These are phyloP conservation scores for Cercospora sp. DNA, from an alignment of 2,329 filamentous ascomycete genomes.

Conservation along the genomic window DNA sequence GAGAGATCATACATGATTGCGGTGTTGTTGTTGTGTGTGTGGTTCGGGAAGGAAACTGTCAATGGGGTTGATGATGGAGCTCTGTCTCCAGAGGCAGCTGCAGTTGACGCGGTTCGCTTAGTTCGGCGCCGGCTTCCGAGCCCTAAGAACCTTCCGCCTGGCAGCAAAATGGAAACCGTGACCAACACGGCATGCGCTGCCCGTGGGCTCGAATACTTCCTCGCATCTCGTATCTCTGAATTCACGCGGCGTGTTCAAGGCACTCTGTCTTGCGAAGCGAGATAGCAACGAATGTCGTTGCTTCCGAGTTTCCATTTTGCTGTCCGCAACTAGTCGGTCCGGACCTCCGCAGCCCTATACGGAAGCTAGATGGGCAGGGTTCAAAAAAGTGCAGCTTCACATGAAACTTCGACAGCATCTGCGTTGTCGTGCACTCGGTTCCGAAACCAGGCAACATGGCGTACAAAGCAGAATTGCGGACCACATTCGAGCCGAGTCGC, in stretches of 20 bases:
- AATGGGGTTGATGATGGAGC: slow-evolving; percentile 15
- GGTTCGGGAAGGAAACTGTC: not conserved
- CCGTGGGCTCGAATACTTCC: too few relatives aligned
- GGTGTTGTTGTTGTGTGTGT: not conserved
- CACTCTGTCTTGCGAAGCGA: too few relatives aligned
- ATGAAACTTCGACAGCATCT: slow-evolving; percentile 15
- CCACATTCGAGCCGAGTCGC: slow-evolving; percentile 80
- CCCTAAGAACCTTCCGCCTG: not conserved
- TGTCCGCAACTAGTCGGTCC: not conserved
- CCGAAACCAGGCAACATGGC: slow-evolving; percentile 43
- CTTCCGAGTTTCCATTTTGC: too few relatives aligned
- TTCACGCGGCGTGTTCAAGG: too few relatives aligned
- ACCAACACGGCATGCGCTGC: too few relatives aligned
- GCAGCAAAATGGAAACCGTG: too few relatives aligned
- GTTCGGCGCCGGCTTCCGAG: not conserved
- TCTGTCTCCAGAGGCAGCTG: slow-evolving; percentile 8
- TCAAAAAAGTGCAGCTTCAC: slow-evolving; percentile 21
- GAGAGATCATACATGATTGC: slow-evolving; percentile 26
- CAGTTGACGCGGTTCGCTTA: slow-evolving; percentile 5
- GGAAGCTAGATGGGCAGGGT: not conserved
- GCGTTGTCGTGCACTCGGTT: not conserved
- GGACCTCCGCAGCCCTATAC: not conserved
- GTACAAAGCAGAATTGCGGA: slow-evolving; percentile 65
- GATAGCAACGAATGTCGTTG: too few relatives aligned
- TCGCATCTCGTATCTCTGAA: too few relatives aligned